Evolutionary conservation across 306 rosid genomes (phyloP).

Genomic region (Benincasa hispida): DNA sequence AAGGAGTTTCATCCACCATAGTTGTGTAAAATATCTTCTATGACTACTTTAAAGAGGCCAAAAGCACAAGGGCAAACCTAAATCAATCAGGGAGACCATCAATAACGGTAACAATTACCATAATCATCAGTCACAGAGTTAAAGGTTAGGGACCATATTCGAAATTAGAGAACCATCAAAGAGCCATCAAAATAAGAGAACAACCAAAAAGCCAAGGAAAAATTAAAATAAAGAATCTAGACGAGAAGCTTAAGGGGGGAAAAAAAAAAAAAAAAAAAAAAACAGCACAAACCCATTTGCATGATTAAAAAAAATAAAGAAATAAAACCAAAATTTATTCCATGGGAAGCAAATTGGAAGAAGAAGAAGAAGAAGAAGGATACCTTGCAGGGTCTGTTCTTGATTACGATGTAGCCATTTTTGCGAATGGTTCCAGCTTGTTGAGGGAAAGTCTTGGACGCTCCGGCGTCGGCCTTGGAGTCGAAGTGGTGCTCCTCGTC

Average conservation of each 20-base stretch:
- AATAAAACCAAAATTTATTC: not conserved
- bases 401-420: constrained; percentile 58
- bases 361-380: not conserved
- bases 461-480: constrained; percentile 56
- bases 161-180: not conserved
- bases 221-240: not conserved
- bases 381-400: constrained; percentile 65
- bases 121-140: not conserved
- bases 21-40: not conserved
- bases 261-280: not conserved
- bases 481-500: constrained; percentile 73
- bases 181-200: not conserved
- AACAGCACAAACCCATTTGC: not conserved
- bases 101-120: not conserved
- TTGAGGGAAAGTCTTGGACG: constrained; percentile 58
- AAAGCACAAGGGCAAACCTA: not conserved
- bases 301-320: not conserved
- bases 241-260: not conserved
- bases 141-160: not conserved
- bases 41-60: not conserved
- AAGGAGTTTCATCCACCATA: not conserved
- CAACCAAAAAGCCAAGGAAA: not conserved
- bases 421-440: constrained; percentile 66
- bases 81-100: not conserved
- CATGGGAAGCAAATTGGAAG: too few relatives aligned